Evolutionary conservation across 164 flowering plant species (phyloP), one percentile per base, ranked within the genome.

Genomic region (Nymphaea thermarum): DNA sequence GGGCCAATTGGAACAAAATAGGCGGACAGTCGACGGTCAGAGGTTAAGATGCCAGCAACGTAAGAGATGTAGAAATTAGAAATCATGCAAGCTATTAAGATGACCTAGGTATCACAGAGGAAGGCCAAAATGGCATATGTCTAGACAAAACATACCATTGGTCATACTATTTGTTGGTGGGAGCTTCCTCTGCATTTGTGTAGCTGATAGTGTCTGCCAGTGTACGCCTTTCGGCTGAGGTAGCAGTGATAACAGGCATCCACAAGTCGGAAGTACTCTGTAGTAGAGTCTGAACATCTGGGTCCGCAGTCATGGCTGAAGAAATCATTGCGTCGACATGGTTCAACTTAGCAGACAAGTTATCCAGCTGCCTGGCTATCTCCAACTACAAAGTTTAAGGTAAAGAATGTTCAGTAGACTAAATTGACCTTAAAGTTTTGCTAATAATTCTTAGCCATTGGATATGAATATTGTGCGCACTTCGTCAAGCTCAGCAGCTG

Each of bases 181-280:
- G 7, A 7, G 11, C 12, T 47, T 47, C 12, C 55, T 47, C 55
- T 47, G 55, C 55, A 47, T 12, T 47, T 47, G 7, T 47, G 55
- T 47, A 25, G 36, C 36, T 47, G 12, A 6, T 47, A 2, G 55
- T 6, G 55, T 47, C 55, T 47, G 55, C 55, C 55, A 47, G 55
- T 47, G 55, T 12, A 47, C 85, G 86, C 68, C 94, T 72, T 73
- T 86, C 91, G 64, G 87, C 94, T 47, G 96, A 80, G 62, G 79
- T 82, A 64, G 98, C 94, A 36, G 97, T 91, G 53, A 90, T 89
- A 62, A 93, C 92, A 1, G 98, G 98, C 93, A 93, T 83, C 97
- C 98, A 93, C 5, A 93, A 75, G 74, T 89, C 87, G 47, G 98
- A 87, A 0, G 94, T 89, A 57, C 82, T 79, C 72, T 93, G 86